phyloP scores from a whole-genome alignment of 148 eudicot genomes.

The Chenopodium formosanum region DNA sequence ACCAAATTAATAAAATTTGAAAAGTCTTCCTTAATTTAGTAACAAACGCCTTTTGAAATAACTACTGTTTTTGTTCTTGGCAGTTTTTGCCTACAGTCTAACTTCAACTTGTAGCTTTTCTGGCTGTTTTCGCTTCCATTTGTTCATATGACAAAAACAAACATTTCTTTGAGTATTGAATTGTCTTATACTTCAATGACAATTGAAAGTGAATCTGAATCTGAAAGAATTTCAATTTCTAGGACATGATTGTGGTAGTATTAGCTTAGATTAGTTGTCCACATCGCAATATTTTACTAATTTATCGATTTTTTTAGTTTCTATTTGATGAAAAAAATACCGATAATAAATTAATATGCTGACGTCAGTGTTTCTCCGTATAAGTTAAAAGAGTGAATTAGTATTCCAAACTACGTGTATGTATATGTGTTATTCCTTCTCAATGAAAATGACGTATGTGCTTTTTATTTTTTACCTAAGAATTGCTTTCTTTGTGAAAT shows the following conservation, averaged over 20 bases:
- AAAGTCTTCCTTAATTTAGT: not conserved
- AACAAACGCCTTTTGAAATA: not conserved
- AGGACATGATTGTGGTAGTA: not conserved
- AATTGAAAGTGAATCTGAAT: constrained; percentile 11
- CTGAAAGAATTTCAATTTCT: not conserved
- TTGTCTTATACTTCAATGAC: constrained; percentile 22
- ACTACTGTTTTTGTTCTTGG: not conserved
- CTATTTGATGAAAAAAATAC: too few relatives aligned
- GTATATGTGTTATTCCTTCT: not conserved
- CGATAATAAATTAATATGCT: too few relatives aligned
- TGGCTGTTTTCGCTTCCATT: not conserved
- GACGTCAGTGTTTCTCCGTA: not conserved
- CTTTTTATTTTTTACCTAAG: not conserved
- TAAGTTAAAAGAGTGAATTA: not conserved
- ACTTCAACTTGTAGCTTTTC: constrained; percentile 7
- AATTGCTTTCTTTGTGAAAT: too few relatives aligned
- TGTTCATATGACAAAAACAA: not conserved
- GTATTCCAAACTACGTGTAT: not conserved
- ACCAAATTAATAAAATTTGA: not conserved
- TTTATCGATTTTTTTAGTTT: not conserved
- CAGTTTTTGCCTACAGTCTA: constrained; percentile 8
- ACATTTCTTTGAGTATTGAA: not conserved
- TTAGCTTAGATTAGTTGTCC: constrained; percentile 11
- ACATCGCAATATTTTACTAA: not conserved
- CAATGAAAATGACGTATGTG: not conserved